Conservation (phyloP, 2,329 filamentous ascomycete species). For the Madurella mycetomatis region DNA sequence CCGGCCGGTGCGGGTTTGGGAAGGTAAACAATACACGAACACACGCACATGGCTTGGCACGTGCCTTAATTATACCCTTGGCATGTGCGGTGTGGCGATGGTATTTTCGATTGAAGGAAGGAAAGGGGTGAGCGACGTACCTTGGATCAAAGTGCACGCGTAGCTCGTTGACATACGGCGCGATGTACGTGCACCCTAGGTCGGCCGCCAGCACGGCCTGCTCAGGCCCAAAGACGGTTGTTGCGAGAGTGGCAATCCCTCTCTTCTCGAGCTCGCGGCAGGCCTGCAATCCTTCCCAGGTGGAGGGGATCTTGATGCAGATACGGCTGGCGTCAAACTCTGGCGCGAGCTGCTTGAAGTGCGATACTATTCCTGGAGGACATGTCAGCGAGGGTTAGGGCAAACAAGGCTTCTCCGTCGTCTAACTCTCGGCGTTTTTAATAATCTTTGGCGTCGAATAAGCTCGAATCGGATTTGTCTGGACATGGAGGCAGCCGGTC, state of each 20-base stretch:
- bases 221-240: constrained; percentile 58
- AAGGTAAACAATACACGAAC: too few species aligned
- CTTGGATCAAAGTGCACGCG: constrained; percentile 55
- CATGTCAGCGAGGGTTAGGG: neutral
- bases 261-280: constrained; percentile 49
- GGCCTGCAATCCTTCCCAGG: constrained; percentile 60
- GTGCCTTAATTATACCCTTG: too few species aligned
- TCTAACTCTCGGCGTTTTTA: constrained; percentile 47
- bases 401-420: neutral
- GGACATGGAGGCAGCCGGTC: constrained; percentile 52
- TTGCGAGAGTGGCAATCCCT: constrained; percentile 57
- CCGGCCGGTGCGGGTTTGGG: too few species aligned
- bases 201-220: constrained; percentile 57
- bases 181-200: constrained; percentile 56
- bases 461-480: constrained; percentile 54
- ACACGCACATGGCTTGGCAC: too few species aligned
- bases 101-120: neutral
- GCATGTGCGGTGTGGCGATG: too few species aligned
- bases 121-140: constrained; percentile 30
- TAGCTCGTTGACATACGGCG: constrained; percentile 63
- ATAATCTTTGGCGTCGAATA: constrained; percentile 48
- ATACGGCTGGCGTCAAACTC: constrained; percentile 45
- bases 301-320: constrained; percentile 60
- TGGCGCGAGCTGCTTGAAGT: constrained; percentile 43
- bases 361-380: constrained; percentile 44